A percentile compares a stretch with the other conserved stretches of the same genome.
Conservation (phyloP, 257 asterid genomes). For the Solanum piurae region DNA sequence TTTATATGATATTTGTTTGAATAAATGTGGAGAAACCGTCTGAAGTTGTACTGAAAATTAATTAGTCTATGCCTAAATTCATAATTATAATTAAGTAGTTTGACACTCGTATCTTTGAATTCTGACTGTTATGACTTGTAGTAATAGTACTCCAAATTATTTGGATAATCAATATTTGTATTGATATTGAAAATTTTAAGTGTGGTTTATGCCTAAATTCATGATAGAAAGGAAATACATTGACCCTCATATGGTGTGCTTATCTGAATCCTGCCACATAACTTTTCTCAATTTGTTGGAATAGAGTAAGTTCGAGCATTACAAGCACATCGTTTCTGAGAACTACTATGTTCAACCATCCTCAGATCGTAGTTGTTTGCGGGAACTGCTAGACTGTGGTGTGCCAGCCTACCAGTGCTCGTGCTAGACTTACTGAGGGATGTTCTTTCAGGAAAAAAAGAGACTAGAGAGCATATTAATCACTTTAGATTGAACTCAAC, state of each 20-base stretch:
- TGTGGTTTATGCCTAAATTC: neutral
- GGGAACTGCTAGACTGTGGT: conserved; percentile 47
- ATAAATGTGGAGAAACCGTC: neutral
- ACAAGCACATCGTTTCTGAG: conserved; percentile 3
- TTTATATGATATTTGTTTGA: neutral
- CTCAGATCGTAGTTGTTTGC: conserved; percentile 51
- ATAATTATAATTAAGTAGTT: neutral
- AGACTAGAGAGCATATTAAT: conserved; percentile 14
- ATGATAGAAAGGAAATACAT: neutral
- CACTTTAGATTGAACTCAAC: neutral
- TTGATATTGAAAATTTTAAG: neutral
- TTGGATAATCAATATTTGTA: neutral
- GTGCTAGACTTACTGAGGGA: conserved; percentile 67
- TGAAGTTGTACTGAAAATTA: neutral
- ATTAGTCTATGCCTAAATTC: neutral
- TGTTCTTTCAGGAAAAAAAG: conserved; percentile 73
- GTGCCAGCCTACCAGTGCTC: conserved; percentile 62
- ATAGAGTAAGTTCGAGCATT: neutral
- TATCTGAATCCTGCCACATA: neutral
- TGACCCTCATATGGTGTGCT: neutral
- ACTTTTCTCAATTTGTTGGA: neutral
- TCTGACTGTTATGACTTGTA: neutral
- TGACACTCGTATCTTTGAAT: neutral
- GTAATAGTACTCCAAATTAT: neutral
- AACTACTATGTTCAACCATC: conserved; percentile 44